Evolutionary conservation across 441 rosid species (phyloP), one percentile per base, ranked within the genome.

Genomic region (Populus hybrid): DNA sequence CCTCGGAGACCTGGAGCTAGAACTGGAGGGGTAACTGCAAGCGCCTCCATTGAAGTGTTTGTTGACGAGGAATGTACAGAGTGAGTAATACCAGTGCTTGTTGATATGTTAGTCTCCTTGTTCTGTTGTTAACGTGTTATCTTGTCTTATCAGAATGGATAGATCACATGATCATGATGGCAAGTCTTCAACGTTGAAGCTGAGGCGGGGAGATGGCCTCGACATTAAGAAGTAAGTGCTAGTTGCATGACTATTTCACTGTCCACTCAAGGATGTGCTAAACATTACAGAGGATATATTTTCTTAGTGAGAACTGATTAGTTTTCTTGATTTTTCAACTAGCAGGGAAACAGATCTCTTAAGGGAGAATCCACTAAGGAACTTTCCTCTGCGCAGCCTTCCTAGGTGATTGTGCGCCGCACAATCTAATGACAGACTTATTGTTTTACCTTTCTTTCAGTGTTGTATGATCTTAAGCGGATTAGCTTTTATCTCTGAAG

Each of bases 331-430:
- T 30, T 21, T 53, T 6, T 21, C 46, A 36, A 66, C 75, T n/a
- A 53, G 77, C 85, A 93, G 99, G 86, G 97, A 91, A 84, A 90
- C 92, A 11, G 94, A 89, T 81, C 85, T 95, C 20, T 83, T 95
- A 77, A 83, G 92, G 81, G 90, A 89, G 85, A 89, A 92, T 75
- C 98, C 97, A 0, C 71, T 93, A 61, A 88, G 97, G 70, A 89
- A 93, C 83, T 94, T 94, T 86, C 97, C 97, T 50, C 76, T 78
- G n/a, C 87, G 73, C 83, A 86, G 93, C 81, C 92, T 93, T 78
- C 89, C 93, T 10, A 81, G 93, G 82, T 93, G 89, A 93, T 78
- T 21, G 11, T 3, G 46, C 14, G 46, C 46, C 3, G 14, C 46
- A 10, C 46, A 40, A 40, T 10, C 46, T 40, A 40, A 40, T 10